A percentile compares a stretch with the other conserved stretches of the same genome.
Conservation (phyloP, 2,329 filamentous ascomycete genomes). For the Alternaria atra region DNA sequence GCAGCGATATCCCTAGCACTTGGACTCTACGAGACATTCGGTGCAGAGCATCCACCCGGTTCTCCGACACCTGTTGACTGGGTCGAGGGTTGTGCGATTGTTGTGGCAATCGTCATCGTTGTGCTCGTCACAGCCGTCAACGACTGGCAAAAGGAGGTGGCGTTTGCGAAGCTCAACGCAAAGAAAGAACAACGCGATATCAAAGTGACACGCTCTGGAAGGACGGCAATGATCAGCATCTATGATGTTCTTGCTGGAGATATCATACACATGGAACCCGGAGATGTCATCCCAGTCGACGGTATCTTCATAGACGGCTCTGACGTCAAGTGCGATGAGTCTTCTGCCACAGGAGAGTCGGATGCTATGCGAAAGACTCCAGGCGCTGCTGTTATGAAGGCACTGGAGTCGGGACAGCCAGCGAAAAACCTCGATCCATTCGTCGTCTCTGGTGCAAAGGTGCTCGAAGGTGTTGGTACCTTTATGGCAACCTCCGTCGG, state of each 20-base stretch:
- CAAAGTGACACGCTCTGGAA: slow-evolving; percentile 68
- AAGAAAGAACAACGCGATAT: slow-evolving; percentile 50
- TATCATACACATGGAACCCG: slow-evolving; percentile 72
- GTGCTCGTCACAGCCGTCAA: slow-evolving; percentile 51
- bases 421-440: slow-evolving; percentile 69
- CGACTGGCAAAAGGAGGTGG: slow-evolving; percentile 50
- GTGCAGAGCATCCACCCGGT: slow-evolving; percentile 54
- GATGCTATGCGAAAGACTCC: slow-evolving; percentile 73
- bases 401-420: slow-evolving; percentile 60
- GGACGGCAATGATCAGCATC: slow-evolving; percentile 64
- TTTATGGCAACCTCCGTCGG: slow-evolving; percentile 65
- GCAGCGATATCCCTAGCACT: slow-evolving; percentile 74
- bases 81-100: slow-evolving; percentile 51
- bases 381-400: slow-evolving; percentile 67
- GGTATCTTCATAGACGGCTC: slow-evolving; percentile 73
- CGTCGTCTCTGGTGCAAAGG: slow-evolving; percentile 66
- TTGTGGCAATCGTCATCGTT: slow-evolving; percentile 49
- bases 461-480: slow-evolving; percentile 61
- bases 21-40: slow-evolving; percentile 73
- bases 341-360: slow-evolving; percentile 76
- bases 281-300: slow-evolving; percentile 74
- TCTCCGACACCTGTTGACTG: slow-evolving; percentile 54
- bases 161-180: slow-evolving; percentile 46
- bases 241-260: slow-evolving; percentile 74
- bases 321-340: slow-evolving; percentile 75